Conservation (phyloP, 257 asterid species). For the Gentiana straminea region DNA sequence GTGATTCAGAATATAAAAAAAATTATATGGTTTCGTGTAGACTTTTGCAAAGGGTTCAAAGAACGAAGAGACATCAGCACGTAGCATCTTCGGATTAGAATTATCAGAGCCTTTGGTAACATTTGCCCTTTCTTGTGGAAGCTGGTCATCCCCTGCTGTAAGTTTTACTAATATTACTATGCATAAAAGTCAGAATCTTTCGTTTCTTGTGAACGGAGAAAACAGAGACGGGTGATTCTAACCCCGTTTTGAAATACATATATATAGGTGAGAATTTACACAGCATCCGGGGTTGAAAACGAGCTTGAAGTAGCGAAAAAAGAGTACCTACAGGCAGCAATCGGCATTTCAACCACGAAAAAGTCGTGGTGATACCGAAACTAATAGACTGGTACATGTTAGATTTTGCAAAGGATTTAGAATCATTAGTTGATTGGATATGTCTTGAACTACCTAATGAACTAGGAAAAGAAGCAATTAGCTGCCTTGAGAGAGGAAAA, state of each 20-base stretch:
- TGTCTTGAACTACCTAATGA: conserved; percentile 65
- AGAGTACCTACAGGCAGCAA: conserved; percentile 69
- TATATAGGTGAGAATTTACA: conserved; percentile 62
- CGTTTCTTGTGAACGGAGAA: too few relatives aligned
- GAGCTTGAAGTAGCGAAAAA: conserved; percentile 74
- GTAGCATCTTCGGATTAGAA: conserved; percentile 52
- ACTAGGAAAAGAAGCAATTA: conserved; percentile 56
- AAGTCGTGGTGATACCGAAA: conserved; percentile 65
- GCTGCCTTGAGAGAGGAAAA: conserved; percentile 46
- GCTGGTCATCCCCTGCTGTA: conserved; percentile 97
- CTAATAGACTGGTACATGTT: conserved; percentile 80
- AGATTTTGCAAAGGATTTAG: conserved; percentile 80
- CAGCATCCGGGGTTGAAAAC: conserved; percentile 58
- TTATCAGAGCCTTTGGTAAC: conserved; percentile 79
- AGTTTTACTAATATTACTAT: conserved; percentile 12
- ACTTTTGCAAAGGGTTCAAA: conserved; percentile 48
- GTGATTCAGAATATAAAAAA: too few relatives aligned
- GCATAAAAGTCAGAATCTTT: too few relatives aligned
- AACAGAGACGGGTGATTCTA: neutral
- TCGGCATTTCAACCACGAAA: conserved; percentile 43
- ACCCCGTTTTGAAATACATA: neutral
- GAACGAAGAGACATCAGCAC: conserved; percentile 39
- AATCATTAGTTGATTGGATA: conserved; percentile 78
- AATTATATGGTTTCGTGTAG: conserved; percentile 23
- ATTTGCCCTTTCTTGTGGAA: conserved; percentile 93